phyloP scores from a whole-genome alignment of 2,329 filamentous ascomycete genomes.

The Neonectria punicea region DNA sequence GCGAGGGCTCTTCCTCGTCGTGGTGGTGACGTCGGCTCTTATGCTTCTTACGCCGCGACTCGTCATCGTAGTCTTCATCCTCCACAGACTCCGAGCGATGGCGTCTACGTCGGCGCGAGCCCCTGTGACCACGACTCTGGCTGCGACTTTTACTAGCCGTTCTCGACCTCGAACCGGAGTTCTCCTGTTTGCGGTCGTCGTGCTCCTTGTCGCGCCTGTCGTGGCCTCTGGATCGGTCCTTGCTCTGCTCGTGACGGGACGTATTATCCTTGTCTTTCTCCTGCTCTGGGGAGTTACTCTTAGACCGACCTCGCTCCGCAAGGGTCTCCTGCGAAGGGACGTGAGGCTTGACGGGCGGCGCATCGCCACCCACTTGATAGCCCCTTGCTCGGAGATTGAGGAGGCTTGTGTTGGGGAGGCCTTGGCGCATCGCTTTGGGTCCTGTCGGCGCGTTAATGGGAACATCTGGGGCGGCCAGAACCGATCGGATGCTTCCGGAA shows the following conservation, averaged over 20 bases:
- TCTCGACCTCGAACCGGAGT: slow-evolving; percentile 47
- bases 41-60: slow-evolving; percentile 62
- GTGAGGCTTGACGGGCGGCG: slow-evolving; percentile 40
- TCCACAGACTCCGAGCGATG: slow-evolving; percentile 65
- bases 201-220: slow-evolving; percentile 40
- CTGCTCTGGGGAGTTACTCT: slow-evolving; percentile 59
- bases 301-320: slow-evolving; percentile 48
- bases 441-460: slow-evolving; percentile 86
- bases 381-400: slow-evolving; percentile 69
- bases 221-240: slow-evolving; percentile 45
- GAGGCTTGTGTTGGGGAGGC: slow-evolving; percentile 83
- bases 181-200: slow-evolving; percentile 35
- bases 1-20: slow-evolving; percentile 57
- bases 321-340: slow-evolving; percentile 32
- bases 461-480: slow-evolving; percentile 51
- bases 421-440: slow-evolving; percentile 93
- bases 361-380: slow-evolving; percentile 57
- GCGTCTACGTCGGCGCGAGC: slow-evolving; percentile 61
- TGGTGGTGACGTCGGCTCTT: slow-evolving; percentile 55
- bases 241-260: slow-evolving; percentile 48
- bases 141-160: slow-evolving; percentile 48
- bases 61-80: slow-evolving; percentile 58
- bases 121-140: slow-evolving; percentile 57
- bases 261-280: slow-evolving; percentile 49
- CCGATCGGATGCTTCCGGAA: slow-evolving; percentile 45